Conservation (phyloP, 495 filamentous ascomycete species). For the Neurospora africana region DNA sequence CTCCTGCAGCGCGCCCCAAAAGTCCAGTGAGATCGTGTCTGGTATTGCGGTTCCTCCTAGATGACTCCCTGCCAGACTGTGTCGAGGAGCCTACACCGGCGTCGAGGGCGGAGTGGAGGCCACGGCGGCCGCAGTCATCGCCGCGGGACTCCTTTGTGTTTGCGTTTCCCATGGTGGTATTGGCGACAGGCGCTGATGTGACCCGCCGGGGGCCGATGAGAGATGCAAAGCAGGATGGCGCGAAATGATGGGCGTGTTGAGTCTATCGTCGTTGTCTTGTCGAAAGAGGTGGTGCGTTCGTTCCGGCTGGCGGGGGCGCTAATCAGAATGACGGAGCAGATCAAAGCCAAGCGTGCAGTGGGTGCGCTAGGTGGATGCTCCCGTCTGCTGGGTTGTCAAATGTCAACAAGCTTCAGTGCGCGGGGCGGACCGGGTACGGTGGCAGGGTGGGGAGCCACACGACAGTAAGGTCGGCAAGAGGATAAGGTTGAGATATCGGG, state of each 20-base stretch:
- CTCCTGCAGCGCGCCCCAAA: slow-evolving; percentile 9
- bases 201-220: background rate
- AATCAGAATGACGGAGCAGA: background rate
- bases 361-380: background rate
- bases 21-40: slow-evolving; percentile 19
- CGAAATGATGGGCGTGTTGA: background rate
- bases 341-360: background rate
- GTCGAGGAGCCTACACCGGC: slow-evolving; percentile 10
- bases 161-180: slow-evolving; percentile 19
- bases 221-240: background rate
- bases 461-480: background rate
- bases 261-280: background rate
- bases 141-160: slow-evolving; percentile 24
- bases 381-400: background rate
- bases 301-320: background rate
- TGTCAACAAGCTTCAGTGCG: background rate
- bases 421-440: background rate
- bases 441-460: background rate
- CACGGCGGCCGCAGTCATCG: slow-evolving; percentile 14
- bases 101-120: slow-evolving; percentile 13
- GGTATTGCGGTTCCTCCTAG: slow-evolving; percentile 17
- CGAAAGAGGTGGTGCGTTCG: background rate
- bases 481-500: background rate
- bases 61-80: slow-evolving; percentile 13
- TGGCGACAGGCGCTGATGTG: background rate